Evolutionary conservation across 1,139 yeast genomes (phyloP), one percentile per base, ranked within the genome.

Genomic region (Eremothecium cymbalariae): DNA sequence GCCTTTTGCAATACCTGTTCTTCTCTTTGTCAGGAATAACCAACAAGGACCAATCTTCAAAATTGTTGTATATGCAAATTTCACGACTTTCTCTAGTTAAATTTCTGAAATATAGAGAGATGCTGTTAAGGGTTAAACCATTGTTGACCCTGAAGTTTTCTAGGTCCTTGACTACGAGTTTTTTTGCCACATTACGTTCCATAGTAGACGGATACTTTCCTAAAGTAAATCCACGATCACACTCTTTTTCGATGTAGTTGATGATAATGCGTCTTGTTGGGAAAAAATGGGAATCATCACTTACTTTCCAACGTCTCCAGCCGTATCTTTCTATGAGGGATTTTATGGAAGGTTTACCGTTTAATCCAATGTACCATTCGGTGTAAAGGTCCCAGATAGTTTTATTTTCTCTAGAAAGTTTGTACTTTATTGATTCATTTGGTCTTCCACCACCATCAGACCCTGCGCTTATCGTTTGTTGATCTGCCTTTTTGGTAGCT

Each of bases 241-340:
- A 39, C 43, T 53, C 57, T 34, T 51, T 44, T 45, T 61, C 54
- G 39, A 59, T 46, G 49, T 53, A 50, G 44, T 57, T 50, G 51
- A 51, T 45, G 37, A 51, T 45, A 28, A 57, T 52, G 34, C 60
- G 46, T 36, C 62, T 48, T 7, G 61, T 57, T 4, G 62, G 62
- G 29, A 57, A 57, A 31, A 57, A 57, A 40, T 57, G 62, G 1
- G 62, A 57, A 40, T 57, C 62, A 6, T 55, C 60, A 29, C 53
- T 49, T 2, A 57, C 62, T 38, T 57, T 57, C 62, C 62, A 57
- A 13, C 60, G 48, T 31, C 62, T 46, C 50, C 53, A 55, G 5
- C 62, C 62, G 37, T 53, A 57, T 14, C 45, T 49, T 28, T 57
- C 55, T 16, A 57, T 57, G 28, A 57, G 33, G 15, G 46, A 47